A percentile compares a stretch with the other conserved stretches of the same genome.
These are phyloP conservation scores for barley (Hordeum vulgare) DNA, from an alignment of 176 grass and related monocot genomes.

Conservation along the genomic window MorexV3_pseudomolecules_assembly NC_058520.1:391887650-391888149, in stretches of 20 bases:
- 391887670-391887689: neutral
- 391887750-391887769: neutral
- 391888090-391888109: slow-evolving; percentile 95
- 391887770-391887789: slow-evolving; percentile 80
- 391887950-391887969: slow-evolving; percentile 1
- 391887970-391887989: neutral
- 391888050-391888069: slow-evolving; percentile 96
- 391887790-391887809: slow-evolving; percentile 81
- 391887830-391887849: slow-evolving; percentile 88
- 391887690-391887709: neutral
- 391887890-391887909: slow-evolving; percentile 6
- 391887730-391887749: neutral
- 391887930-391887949: slow-evolving; percentile 3
- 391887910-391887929: neutral
- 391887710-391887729: neutral
- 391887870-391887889: neutral
- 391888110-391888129: slow-evolving; percentile 37
- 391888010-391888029: neutral
- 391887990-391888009: neutral
- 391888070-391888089: slow-evolving; percentile 88
- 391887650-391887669: neutral
- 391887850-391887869: slow-evolving; percentile 63
- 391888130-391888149: neutral
- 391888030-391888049: slow-evolving; percentile 68
- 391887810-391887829: slow-evolving; percentile 75